These are phyloP conservation scores for Myxozyma kluyveri DNA, from an alignment of 805 yeast genomes.

Conservation along the genomic window DNA sequence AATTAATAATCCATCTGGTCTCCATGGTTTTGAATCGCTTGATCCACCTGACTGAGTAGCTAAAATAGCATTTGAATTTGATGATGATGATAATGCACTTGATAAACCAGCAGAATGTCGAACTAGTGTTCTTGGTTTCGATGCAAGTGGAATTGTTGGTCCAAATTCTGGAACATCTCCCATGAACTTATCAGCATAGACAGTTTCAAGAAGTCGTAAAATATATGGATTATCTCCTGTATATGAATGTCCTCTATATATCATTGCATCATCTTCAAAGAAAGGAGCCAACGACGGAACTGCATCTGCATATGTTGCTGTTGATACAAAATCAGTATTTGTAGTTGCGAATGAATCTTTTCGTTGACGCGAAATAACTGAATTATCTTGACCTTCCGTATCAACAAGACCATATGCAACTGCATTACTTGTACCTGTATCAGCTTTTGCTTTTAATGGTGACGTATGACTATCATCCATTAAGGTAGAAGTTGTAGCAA, in stretches of 20 bases:
- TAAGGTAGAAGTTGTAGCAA: background rate
- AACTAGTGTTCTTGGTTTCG: slow-evolving; percentile 17
- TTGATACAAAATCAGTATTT: background rate
- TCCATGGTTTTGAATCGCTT: slow-evolving; percentile 29
- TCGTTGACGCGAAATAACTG: slow-evolving; percentile 1
- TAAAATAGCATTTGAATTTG: background rate
- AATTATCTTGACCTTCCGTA: slow-evolving; percentile 8
- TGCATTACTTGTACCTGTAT: slow-evolving; percentile 25
- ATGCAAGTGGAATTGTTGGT: slow-evolving; percentile 28
- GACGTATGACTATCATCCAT: background rate
- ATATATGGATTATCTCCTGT: slow-evolving; percentile 66
- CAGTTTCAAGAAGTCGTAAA: slow-evolving; percentile 51
- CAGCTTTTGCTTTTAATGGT: slow-evolving; percentile 25
- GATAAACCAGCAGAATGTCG: slow-evolving; percentile 5
- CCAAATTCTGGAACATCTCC: slow-evolving; percentile 72
- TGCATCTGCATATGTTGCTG: background rate
- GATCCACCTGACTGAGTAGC: background rate
- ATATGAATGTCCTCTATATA: slow-evolving; percentile 45
- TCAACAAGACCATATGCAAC: slow-evolving; percentile 29
- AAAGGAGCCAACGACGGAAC: background rate
- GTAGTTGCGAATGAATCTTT: background rate
- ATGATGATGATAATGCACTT: background rate
- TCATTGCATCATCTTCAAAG: background rate
- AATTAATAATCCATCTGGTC: slow-evolving; percentile 54
- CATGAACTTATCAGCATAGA: slow-evolving; percentile 56